Evolutionary conservation across 768 basidiomycete genomes (phyloP), one percentile per base, ranked within the genome.

Genomic region (Suillus alpinus): DNA sequence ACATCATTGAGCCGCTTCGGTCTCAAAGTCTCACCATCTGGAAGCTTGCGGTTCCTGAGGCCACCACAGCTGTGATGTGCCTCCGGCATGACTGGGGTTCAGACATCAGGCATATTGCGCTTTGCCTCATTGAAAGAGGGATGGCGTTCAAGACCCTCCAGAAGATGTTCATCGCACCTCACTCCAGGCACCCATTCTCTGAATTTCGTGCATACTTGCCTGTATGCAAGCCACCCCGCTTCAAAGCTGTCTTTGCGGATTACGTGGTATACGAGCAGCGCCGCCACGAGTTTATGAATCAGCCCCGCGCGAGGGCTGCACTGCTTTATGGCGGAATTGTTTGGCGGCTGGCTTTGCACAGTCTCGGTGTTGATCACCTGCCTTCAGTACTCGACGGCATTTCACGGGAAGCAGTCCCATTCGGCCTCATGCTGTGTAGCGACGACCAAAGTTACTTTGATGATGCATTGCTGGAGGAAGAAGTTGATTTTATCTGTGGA

Each of bases 301-400:
- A 29, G 32, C 57, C 57, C 18, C 57, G 13, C 3, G 14, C 57
- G 16, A 43, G 57, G 29, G 57, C 29, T 0, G 57, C 57, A 16
- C 49, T 58, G 23, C 57, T 58, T 34, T 20, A 43, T 6, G 57
- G 57, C 9, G 57, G 57, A 2, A 23, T 58, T 20, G 8, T 58
- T 18, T 58, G 57, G 57, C 16, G 29, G 32, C 31, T 58, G 50
- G 57, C 57, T n/a, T 32, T 51, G 3, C 31, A 51, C 12, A 51
- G 31, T n/a, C 18, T 51, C 6, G 49, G 49, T 4, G 32, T 51
- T 4, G 18, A 51, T n/a, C 10, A 12, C 1, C 49, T 51, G 18
- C 49, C 49, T 10, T 51, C 49, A 2, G 2, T 51, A 32, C 49
- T 51, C 3, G 31, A 51, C 3, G 31, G 31, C 18, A 32, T 51